Base-by-base conservation (phyloP, 2,329 filamentous ascomycete genomes). In the Arachnopeziza araneosa region DNA sequence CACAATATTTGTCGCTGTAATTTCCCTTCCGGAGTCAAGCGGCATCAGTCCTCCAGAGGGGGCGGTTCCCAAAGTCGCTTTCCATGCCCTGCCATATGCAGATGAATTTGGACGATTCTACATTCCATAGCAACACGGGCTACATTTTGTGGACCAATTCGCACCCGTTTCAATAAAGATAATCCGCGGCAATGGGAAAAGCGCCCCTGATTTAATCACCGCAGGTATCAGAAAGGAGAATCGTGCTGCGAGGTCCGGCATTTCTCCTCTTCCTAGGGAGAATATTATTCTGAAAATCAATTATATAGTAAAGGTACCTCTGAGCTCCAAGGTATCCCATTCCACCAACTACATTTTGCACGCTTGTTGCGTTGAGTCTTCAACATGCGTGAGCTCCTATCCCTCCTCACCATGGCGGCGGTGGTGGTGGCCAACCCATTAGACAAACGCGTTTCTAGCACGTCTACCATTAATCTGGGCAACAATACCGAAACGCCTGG, bases 401-500 rank as follows among this genome's bases (percentile, higher is more conserved):
- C 57, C 19, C 60, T 60, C 50, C 59, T 64, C 17, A 50, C 63
- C 10, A 30, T 9, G 26, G 58, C 59, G 21, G 57, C 58, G 12
- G 54, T 54, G 55, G 63, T 59, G 30, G 61, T 54, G 24, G 59
- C 57, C 50, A 59, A 54, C 50, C 60, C 60, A 26, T 56, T 64
- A 10, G 56, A 49, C 6, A 61, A 55, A 51, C 60, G 59, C n/a
- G 62, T 61, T 9, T 53, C 62, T 24, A 63, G 63, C 7, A 68
- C 67, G 6, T 63, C 67, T 12, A 56, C 53, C 0, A 74, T 76
- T 32, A 67, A 73, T 53, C 64, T 75, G 8, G 64, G 63, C 22
- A 67, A 67, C 24, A 69, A 70, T 44, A 70, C 67, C 12, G 76
- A 75, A 4, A 54, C 66, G 0, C 68, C 74, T 5, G 58, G 68